Percentiles rank a stretch among this genome's conserved stretches.
Conservation (phyloP, 1,284 basidiomycete species). For the Chondrostereum purpureum region DNA sequence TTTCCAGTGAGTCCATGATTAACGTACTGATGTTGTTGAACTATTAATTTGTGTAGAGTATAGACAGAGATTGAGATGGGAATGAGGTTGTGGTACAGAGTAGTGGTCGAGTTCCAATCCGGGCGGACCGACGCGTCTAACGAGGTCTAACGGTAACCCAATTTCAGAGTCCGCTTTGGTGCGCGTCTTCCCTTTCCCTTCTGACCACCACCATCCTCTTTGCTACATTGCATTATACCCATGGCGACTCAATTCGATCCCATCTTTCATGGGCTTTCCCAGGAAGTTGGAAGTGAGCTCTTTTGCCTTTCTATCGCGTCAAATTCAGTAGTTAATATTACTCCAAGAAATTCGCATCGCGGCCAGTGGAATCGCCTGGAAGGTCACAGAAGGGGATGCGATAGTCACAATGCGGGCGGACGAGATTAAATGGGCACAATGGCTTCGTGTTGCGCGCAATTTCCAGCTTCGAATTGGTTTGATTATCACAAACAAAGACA, state of each 20-base stretch:
- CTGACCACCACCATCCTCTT: slow-evolving; percentile 13
- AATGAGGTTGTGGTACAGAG: background rate
- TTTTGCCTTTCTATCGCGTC: background rate
- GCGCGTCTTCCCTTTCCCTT: slow-evolving; percentile 25
- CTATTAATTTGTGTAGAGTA: slow-evolving; percentile 9
- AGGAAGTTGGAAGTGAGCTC: slow-evolving; percentile 75
- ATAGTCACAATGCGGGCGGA: slow-evolving; percentile 62
- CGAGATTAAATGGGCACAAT: slow-evolving; percentile 85
- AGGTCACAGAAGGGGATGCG: slow-evolving; percentile 59
- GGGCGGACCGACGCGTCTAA: slow-evolving; percentile 24
- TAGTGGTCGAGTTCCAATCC: too few relatives aligned
- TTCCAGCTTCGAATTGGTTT: slow-evolving; percentile 85
- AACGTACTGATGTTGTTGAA: slow-evolving; percentile 7
- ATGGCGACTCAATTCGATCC: slow-evolving; percentile 75
- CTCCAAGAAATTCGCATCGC: slow-evolving; percentile 84
- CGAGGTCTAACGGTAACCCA: too few relatives aligned
- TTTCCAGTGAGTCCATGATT: slow-evolving; percentile 51
- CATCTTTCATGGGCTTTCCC: slow-evolving; percentile 71
- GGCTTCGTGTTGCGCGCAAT: slow-evolving; percentile 87
- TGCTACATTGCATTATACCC: too few relatives aligned
- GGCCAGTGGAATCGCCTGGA: slow-evolving; percentile 89
- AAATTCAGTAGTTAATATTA: slow-evolving; percentile 8
- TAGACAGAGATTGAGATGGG: slow-evolving; percentile 1
- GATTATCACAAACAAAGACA: slow-evolving; percentile 11
- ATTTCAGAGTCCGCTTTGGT: slow-evolving; percentile 29